phyloP scores from a whole-genome alignment of 2,329 filamentous ascomycete species.

The Ceratocystis eucalypticola region DNA sequence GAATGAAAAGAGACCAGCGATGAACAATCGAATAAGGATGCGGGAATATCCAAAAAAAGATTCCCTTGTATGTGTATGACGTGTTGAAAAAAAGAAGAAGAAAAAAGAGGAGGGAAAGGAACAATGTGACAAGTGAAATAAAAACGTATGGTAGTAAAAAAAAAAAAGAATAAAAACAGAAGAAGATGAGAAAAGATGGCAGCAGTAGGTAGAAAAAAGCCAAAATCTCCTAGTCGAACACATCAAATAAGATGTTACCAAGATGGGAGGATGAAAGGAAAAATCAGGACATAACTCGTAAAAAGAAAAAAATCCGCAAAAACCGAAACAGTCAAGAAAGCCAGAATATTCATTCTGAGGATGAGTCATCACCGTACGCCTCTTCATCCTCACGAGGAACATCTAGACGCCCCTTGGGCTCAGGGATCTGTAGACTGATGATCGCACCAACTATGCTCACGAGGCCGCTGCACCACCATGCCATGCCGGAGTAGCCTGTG shows the following conservation, averaged over 20 bases:
- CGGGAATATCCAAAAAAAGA: neutral
- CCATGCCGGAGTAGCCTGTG: conserved; percentile 70
- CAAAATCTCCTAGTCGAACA: neutral
- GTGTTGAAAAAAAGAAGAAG: neutral
- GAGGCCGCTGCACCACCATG: conserved; percentile 82
- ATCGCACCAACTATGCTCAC: conserved; percentile 63
- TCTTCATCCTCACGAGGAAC: conserved; percentile 31
- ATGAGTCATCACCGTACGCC: conserved; percentile 20
- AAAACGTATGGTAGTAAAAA: neutral
- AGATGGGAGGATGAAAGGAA: neutral
- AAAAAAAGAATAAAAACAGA: neutral
- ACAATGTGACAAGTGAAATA: neutral
- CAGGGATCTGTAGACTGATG: conserved; percentile 62
- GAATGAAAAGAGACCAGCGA: neutral
- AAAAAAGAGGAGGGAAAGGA: neutral
- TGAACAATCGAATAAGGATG: neutral
- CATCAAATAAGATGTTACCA: neutral
- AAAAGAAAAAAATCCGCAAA: conserved; percentile 9
- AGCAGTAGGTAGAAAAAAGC: neutral
- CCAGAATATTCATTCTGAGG: neutral
- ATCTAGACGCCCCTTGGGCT: conserved; percentile 34
- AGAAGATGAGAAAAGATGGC: too few species aligned
- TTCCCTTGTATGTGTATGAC: neutral
- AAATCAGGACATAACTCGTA: conserved; percentile 2
- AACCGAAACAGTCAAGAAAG: conserved; percentile 9